Conservation (phyloP, 2,329 filamentous ascomycete species). For the Bisporella sp. region DNA sequence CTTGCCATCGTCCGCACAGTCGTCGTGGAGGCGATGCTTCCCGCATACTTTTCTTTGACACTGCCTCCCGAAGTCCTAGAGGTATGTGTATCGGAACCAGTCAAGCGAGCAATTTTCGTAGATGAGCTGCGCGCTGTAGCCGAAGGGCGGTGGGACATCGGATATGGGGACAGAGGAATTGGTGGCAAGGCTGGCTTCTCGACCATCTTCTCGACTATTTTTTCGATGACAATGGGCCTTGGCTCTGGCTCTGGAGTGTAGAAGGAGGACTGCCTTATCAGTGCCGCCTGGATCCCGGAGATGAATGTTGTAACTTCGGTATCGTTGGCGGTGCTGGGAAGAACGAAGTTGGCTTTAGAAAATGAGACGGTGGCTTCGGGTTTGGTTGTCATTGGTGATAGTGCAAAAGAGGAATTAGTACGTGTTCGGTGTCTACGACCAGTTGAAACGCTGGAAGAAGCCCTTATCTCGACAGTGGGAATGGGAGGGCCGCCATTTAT, state of each 20-base stretch:
- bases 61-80: background rate
- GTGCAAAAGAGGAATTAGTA: background rate
- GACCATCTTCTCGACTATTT: background rate
- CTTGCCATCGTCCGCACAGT: background rate
- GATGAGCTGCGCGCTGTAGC: conserved; percentile 4
- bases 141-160: background rate
- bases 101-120: background rate
- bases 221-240: conserved; percentile 10
- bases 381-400: background rate
- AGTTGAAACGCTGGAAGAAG: conserved; percentile 1
- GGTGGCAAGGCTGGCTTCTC: conserved; percentile 9
- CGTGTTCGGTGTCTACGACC: conserved; percentile 1
- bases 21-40: conserved; percentile 5
- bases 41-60: conserved; percentile 6
- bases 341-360: conserved; percentile 46
- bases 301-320: conserved; percentile 48
- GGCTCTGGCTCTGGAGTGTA: conserved; percentile 36
- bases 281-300: conserved; percentile 42
- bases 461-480: conserved; percentile 12
- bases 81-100: background rate
- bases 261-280: conserved; percentile 38
- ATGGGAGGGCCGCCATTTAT: conserved; percentile 7
- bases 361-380: conserved; percentile 31
- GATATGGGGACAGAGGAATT: conserved; percentile 1
- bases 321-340: conserved; percentile 47